phyloP scores from a whole-genome alignment of 352 stramenopile genomes.

The Phytopythium vexans region DNA sequence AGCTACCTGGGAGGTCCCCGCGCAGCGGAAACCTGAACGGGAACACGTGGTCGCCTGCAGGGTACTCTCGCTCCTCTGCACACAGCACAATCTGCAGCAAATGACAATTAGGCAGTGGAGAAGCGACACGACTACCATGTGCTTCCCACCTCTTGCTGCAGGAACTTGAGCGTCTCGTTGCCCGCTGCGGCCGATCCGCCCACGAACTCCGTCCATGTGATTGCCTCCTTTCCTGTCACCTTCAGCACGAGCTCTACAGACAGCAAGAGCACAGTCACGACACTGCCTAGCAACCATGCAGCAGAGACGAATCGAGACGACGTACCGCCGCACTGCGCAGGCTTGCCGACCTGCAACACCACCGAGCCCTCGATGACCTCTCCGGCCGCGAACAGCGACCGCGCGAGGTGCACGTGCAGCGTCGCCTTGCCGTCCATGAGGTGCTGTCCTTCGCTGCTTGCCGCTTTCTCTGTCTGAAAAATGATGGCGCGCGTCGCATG shows the following conservation, averaged over 20 bases:
- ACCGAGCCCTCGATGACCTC: constrained; percentile 25
- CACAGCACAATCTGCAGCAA: constrained; percentile 34
- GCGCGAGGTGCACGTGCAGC: constrained; percentile 19
- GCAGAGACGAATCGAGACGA: neutral
- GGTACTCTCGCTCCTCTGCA: constrained; percentile 40
- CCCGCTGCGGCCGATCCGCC: neutral
- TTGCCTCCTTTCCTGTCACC: constrained; percentile 24
- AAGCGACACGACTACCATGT: neutral
- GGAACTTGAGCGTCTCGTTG: constrained; percentile 8
- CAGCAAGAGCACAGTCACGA: neutral
- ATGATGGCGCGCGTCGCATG: no score
- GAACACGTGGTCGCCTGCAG: constrained; percentile 33
- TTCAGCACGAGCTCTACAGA: constrained; percentile 18
- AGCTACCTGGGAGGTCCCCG: constrained; percentile 12
- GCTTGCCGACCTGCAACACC: constrained; percentile 19
- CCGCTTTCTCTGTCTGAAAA: no score
- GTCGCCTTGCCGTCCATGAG: constrained; percentile 19
- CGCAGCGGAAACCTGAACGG: constrained; percentile 16
- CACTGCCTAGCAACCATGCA: neutral
- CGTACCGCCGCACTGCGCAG: constrained; percentile 29
- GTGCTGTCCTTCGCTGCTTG: no score
- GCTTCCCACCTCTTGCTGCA: neutral
- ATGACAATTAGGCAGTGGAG: neutral
- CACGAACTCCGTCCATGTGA: constrained; percentile 28
- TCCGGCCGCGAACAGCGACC: constrained; percentile 20